Evolutionary conservation across 2,329 filamentous ascomycete genomes (phyloP).

Genomic region (Aspergillus jensenii): DNA sequence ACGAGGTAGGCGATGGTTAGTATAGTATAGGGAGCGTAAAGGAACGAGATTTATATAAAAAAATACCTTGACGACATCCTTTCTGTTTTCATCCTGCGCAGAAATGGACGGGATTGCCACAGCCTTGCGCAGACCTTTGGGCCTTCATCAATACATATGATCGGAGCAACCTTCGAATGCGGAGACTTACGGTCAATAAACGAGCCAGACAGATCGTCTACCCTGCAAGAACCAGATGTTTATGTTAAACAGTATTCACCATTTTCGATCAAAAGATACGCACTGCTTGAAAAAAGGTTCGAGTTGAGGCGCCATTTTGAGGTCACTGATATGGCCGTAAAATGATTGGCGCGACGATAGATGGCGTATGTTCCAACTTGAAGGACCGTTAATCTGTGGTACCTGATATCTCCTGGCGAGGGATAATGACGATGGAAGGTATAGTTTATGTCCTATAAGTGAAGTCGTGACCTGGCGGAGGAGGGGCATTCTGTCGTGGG

Average conservation of each 20-base stretch:
- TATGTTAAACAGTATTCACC: slow-evolving; percentile 1
- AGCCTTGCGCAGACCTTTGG: slow-evolving; percentile 69
- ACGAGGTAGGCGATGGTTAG: slow-evolving; percentile 3
- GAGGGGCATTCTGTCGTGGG: slow-evolving; percentile 33
- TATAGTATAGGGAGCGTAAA: not conserved
- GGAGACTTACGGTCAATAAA: slow-evolving; percentile 73
- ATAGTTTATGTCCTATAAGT: slow-evolving; percentile 19
- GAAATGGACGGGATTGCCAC: slow-evolving; percentile 97
- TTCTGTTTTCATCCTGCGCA: slow-evolving; percentile 81
- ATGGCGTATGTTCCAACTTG: slow-evolving; percentile 10
- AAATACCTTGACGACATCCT: slow-evolving; percentile 78
- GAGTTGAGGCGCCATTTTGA: slow-evolving; percentile 84
- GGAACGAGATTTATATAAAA: not conserved
- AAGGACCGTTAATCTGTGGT: not conserved
- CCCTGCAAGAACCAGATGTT: slow-evolving; percentile 38
- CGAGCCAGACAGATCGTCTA: slow-evolving; percentile 72
- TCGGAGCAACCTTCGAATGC: not conserved
- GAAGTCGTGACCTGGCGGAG: slow-evolving; percentile 30
- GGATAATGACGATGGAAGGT: slow-evolving; percentile 6
- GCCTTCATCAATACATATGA: slow-evolving; percentile 7
- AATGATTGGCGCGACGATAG: slow-evolving; percentile 34
- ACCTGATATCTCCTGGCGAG: slow-evolving; percentile 3
- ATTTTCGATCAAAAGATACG: slow-evolving; percentile 17
- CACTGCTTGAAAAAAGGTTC: slow-evolving; percentile 87
- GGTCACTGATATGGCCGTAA: slow-evolving; percentile 47